These are phyloP conservation scores for Stentor roeselii DNA, from an alignment of 73 alveolate genomes.

Conservation along the genomic window DNA sequence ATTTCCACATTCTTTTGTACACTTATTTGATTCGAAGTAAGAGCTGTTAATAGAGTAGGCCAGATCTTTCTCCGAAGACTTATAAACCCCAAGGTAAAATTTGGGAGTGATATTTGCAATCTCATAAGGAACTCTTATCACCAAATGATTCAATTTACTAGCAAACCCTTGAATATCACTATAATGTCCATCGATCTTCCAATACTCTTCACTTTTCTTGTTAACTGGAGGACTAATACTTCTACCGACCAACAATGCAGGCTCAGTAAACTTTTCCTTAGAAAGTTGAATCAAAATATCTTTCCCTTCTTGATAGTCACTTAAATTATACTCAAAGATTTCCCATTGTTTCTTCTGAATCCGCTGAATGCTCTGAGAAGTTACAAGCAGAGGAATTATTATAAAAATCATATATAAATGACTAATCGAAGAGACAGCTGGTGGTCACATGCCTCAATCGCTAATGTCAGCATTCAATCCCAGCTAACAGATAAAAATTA, in stretches of 20 bases:
- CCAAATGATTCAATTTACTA: not conserved
- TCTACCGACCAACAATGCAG: not conserved
- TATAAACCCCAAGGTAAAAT: not conserved
- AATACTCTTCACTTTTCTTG: not conserved
- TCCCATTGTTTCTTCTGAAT: not conserved
- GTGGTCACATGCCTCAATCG: too few species aligned
- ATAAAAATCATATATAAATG: too few species aligned
- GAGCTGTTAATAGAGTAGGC: not conserved
- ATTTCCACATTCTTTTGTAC: not conserved
- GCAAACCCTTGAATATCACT: not conserved
- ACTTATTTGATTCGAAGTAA: not conserved
- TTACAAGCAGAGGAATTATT: not conserved
- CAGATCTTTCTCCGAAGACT: not conserved
- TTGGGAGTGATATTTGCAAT: not conserved
- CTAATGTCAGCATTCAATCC: too few species aligned
- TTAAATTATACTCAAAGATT: not conserved
- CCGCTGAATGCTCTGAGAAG: not conserved
- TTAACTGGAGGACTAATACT: not conserved
- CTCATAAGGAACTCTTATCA: not conserved
- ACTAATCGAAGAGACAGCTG: too few species aligned
- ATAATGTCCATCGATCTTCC: not conserved
- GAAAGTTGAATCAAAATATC: not conserved
- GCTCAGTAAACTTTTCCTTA: not conserved
- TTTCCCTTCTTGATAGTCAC: not conserved
- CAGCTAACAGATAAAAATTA: too few species aligned